Base-by-base conservation (phyloP, 1,284 basidiomycete genomes). In the Xanthoconium separans region DNA sequence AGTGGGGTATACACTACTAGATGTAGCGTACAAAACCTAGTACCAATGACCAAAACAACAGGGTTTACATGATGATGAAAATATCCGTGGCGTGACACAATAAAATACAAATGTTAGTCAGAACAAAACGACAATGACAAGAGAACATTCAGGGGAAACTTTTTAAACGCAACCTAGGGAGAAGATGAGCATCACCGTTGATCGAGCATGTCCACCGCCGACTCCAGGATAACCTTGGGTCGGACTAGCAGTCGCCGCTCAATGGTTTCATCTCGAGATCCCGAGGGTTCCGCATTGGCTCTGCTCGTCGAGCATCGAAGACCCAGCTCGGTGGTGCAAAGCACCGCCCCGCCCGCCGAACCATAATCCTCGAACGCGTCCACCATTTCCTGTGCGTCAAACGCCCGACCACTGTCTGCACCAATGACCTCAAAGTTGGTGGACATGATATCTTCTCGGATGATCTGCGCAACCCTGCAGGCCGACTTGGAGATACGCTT, bases 201-300 rank as follows among this genome's bases (percentile, higher is more conserved):
- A 53, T 81, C 76, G 58, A 83, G 70, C 51, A 81, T 80, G 56
- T 86, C 83, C 60, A 85, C 72, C 20, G 85, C 84, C 31, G 82
- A 84, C 63, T 89, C 87, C 51, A 89, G 70, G 29, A 89, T 80
- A 8, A 90, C 86, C 68, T 86, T 88, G 16, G 87, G 86, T 63
- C 77, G 76, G 53, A 89, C 70, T 42, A 89, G 68, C 50, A 84
- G 68, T 59, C 84, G 77, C 58, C 77, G 77, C 54, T 89, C 86
- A 48, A 83, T 70, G n/a, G 63, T 65, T 20, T 70, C 73, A 24
- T 80, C 79, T 31, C 66, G 70, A 15, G 68, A 68, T 31, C 60
- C 53, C 29, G 56, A 66, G 44, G 56, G 53, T 58, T 73, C 62
- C 57, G 57, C 31, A 44, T 44, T 64, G 13, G 71, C 71, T 54